Evolutionary conservation across 2,329 filamentous ascomycete species (phyloP).

Genomic region (Fusarium cyanostomum): DNA sequence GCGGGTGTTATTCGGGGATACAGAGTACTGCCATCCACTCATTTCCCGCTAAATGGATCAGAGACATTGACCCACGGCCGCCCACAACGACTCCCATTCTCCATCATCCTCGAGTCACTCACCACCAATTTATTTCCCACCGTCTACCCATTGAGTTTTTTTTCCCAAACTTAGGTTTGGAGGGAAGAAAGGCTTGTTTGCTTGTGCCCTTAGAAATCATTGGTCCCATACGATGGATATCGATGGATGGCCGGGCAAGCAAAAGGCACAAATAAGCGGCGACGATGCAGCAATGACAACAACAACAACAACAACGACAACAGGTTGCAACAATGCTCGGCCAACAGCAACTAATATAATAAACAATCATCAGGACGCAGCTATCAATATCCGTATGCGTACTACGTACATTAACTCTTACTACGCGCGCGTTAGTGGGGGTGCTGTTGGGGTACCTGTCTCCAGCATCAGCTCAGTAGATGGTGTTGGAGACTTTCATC

Average conservation of each 20-base stretch:
- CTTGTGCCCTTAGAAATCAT: not conserved
- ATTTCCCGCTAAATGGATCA: slow-evolving; percentile 33
- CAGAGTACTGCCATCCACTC: slow-evolving; percentile 24
- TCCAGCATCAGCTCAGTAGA: not conserved
- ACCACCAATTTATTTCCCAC: slow-evolving; percentile 6
- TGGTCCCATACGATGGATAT: not conserved
- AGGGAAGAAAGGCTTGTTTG: not conserved
- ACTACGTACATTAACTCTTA: slow-evolving; percentile 11
- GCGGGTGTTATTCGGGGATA: slow-evolving; percentile 17
- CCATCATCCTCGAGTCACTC: slow-evolving; percentile 4
- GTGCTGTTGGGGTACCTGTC: slow-evolving; percentile 1
- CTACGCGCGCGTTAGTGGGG: slow-evolving; percentile 17
- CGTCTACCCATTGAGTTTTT: slow-evolving; percentile 21
- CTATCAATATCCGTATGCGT: no score
- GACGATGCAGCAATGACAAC: slow-evolving; percentile 8
- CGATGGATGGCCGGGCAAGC: not conserved
- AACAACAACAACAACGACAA: slow-evolving; percentile 14
- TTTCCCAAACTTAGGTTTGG: not conserved
- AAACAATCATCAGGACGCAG: not conserved
- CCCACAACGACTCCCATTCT: not conserved
- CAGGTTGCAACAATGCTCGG: slow-evolving; percentile 24
- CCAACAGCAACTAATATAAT: slow-evolving; percentile 27
- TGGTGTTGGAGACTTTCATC: not conserved
- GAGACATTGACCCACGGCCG: slow-evolving; percentile 27
- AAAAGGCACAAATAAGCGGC: not conserved